These are phyloP conservation scores for Cornus kousa DNA, from an alignment of 148 eudicot genomes.

Conservation along the genomic window DNA sequence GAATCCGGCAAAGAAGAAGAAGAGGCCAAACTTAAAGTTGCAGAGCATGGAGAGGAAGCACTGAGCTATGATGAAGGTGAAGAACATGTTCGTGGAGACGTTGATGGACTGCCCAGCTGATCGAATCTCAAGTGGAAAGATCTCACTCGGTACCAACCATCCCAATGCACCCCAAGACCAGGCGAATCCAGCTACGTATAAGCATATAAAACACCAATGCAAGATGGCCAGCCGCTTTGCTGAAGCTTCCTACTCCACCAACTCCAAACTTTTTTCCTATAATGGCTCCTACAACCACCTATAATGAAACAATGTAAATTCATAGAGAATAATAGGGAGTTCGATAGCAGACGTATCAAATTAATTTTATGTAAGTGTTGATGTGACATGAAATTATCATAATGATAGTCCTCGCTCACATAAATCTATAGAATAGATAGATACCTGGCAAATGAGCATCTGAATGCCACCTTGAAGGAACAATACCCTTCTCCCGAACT, in stretches of 20 bases:
- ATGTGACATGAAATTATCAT: too few relatives aligned
- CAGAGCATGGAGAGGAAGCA: constrained; percentile 35
- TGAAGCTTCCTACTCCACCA: constrained; percentile 14
- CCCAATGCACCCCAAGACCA: constrained; percentile 47
- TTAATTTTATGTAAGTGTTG: too few relatives aligned
- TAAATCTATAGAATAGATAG: too few relatives aligned
- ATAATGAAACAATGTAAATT: not conserved
- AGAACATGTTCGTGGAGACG: constrained; percentile 34
- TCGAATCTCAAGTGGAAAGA: constrained; percentile 23
- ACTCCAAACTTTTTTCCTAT: constrained; percentile 16
- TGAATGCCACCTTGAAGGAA: constrained; percentile 39
- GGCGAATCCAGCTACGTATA: constrained; percentile 30
- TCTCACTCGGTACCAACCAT: constrained; percentile 43
- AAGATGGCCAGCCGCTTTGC: constrained; percentile 9
- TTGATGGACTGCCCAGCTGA: constrained; percentile 13
- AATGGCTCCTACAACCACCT: constrained; percentile 15
- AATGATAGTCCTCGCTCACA: too few relatives aligned
- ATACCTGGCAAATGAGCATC: constrained; percentile 28
- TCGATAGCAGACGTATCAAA: too few relatives aligned
- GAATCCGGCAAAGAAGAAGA: constrained; percentile 33
- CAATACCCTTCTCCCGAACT: constrained; percentile 25
- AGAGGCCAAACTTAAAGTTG: constrained; percentile 33
- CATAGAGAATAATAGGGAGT: too few relatives aligned
- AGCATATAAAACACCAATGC: constrained; percentile 20
- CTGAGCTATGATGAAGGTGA: constrained; percentile 39